Percentiles rank a stretch among this genome's conserved stretches.
Evolutionary conservation across 2,329 filamentous ascomycete species (phyloP).

Genomic region (Calcarisporium arbuscula): DNA sequence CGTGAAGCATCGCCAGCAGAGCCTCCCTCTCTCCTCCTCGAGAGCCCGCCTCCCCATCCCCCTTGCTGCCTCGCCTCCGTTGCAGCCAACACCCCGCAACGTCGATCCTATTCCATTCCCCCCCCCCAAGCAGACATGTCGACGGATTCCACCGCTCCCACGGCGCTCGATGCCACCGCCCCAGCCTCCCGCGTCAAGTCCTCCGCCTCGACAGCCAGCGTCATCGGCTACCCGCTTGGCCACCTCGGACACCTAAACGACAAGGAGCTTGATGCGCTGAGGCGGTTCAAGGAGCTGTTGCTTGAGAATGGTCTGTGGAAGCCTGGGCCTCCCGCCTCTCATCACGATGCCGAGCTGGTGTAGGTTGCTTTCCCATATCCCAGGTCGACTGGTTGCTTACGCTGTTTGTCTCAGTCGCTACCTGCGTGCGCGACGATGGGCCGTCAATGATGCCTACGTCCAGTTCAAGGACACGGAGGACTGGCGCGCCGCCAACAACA

Average conservation of each 20-base stretch:
- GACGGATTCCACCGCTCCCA: slow-evolving; percentile 19
- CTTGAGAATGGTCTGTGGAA: slow-evolving; percentile 59
- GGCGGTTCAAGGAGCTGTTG: slow-evolving; percentile 64
- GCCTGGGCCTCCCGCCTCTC: slow-evolving; percentile 50
- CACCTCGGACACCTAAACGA: slow-evolving; percentile 72
- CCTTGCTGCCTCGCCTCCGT: too few species aligned
- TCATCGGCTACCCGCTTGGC: slow-evolving; percentile 61
- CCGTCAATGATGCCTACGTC: slow-evolving; percentile 66
- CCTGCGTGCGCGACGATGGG: slow-evolving; percentile 77
- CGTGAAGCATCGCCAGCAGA: too few species aligned
- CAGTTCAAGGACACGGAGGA: slow-evolving; percentile 87
- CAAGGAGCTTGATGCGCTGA: slow-evolving; percentile 60
- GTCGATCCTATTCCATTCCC: too few species aligned
- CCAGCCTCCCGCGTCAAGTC: slow-evolving; percentile 22
- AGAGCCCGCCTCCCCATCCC: too few species aligned
- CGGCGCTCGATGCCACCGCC: slow-evolving; percentile 14
- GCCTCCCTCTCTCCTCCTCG: too few species aligned
- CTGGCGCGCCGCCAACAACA: slow-evolving; percentile 74
- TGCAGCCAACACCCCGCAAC: too few species aligned
- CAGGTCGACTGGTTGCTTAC: slow-evolving; percentile 6
- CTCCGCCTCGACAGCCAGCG: slow-evolving; percentile 22
- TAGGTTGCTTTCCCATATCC: slow-evolving; percentile 31
- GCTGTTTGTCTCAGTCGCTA: slow-evolving; percentile 58
- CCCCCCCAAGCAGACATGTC: too few species aligned
- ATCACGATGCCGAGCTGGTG: slow-evolving; percentile 70